Evolutionary conservation across 2,329 filamentous ascomycete species (phyloP).

Genomic region (Emmonsia crescens): DNA sequence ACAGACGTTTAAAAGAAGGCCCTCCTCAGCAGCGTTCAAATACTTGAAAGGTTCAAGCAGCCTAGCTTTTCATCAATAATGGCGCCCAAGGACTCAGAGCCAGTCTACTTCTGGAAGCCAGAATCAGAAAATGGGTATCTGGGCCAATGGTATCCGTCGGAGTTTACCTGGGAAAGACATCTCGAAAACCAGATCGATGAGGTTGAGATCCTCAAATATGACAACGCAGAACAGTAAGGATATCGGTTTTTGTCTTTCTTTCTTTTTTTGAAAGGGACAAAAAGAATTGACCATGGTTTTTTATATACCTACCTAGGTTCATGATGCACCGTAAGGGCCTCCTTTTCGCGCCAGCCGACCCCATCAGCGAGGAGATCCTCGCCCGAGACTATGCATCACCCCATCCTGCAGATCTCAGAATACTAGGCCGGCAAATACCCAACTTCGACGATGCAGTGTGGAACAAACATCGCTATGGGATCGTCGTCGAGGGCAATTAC

Average conservation of each 20-base stretch:
- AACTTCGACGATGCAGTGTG: constrained; percentile 22
- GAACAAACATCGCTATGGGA: constrained; percentile 17
- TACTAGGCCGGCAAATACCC: constrained; percentile 23
- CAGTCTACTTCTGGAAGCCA: constrained; percentile 17
- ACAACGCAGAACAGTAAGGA: constrained; percentile 14
- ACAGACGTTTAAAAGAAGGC: neutral
- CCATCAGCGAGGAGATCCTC: constrained; percentile 20
- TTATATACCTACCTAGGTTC: constrained; percentile 11
- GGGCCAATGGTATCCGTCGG: constrained; percentile 16
- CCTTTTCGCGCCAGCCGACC: constrained; percentile 20
- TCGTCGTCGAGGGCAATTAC: constrained; percentile 24
- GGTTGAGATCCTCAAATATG: constrained; percentile 9
- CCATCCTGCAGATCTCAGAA: constrained; percentile 15
- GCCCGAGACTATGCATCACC: constrained; percentile 16
- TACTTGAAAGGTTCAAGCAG: too few relatives aligned
- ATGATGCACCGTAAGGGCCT: constrained; percentile 30
- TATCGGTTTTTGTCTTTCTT: neutral
- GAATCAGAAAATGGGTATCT: constrained; percentile 15
- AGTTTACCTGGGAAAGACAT: constrained; percentile 12
- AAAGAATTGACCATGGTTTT: neutral
- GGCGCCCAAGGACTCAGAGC: neutral
- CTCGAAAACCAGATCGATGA: neutral
- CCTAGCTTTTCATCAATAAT: neutral
- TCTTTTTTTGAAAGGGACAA: too few relatives aligned
- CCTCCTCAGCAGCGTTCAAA: neutral